A percentile compares a stretch with the other conserved stretches of the same genome.
These are phyloP conservation scores for Phytophthora pini DNA, from an alignment of 352 stramenopile genomes.

Conservation along the genomic window DNA sequence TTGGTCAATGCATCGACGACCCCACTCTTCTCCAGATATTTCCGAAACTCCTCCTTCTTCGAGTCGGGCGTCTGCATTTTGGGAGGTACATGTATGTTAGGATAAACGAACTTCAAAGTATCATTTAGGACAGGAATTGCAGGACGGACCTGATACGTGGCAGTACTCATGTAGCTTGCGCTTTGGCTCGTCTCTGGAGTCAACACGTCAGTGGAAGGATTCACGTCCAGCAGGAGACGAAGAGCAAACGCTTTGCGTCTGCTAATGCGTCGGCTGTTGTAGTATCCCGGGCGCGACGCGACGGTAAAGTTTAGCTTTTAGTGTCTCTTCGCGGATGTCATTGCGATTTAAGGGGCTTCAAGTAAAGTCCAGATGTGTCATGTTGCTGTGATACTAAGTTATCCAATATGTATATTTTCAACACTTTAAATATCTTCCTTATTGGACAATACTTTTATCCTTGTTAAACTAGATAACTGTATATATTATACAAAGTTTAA, in stretches of 20 bases:
- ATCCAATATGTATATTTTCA: no score
- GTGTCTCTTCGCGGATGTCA: slow-evolving; percentile 21
- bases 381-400: slow-evolving; percentile 2
- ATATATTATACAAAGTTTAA: no score
- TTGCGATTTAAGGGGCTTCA: slow-evolving; percentile 15
- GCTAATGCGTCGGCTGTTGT: slow-evolving; percentile 13
- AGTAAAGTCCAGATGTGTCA: slow-evolving; percentile 1
- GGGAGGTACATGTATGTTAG: no score
- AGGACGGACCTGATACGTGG: slow-evolving; percentile 65
- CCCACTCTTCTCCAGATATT: slow-evolving; percentile 97
- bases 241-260: background rate
- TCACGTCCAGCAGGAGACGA: slow-evolving; percentile 13
- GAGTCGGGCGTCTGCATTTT: slow-evolving; percentile 90
- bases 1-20: slow-evolving; percentile 98
- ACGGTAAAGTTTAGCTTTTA: slow-evolving; percentile 13
- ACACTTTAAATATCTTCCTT: no score
- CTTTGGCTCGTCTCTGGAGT: slow-evolving; percentile 29
- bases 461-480: no score
- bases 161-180: slow-evolving; percentile 47
- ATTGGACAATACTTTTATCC: no score
- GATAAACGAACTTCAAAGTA: no score
- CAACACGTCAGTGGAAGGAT: slow-evolving; percentile 28
- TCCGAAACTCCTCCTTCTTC: slow-evolving; percentile 99
- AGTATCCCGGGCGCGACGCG: slow-evolving; percentile 30
- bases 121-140: background rate